phyloP scores from a whole-genome alignment of 768 basidiomycete genomes.

The Hypholoma fasciculare region DNA sequence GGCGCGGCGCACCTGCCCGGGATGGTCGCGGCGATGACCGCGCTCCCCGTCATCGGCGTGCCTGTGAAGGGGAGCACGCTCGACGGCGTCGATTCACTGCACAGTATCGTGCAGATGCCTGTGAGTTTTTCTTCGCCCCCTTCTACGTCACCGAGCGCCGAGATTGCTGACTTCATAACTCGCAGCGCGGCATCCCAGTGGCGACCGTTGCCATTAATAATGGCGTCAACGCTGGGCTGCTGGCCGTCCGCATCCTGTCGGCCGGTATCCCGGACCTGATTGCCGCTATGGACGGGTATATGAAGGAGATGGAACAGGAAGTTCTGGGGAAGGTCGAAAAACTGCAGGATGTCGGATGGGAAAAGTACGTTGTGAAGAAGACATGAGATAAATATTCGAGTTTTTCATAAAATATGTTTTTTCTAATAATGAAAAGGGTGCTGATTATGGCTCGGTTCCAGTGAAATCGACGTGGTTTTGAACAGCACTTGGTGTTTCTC shows the following conservation, averaged over 20 bases:
- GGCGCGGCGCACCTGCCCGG: conserved; percentile 98
- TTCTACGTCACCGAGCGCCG: background rate
- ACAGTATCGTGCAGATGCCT: conserved; percentile 99
- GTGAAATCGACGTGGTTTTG: too few relatives aligned
- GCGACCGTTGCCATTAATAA: conserved; percentile 98
- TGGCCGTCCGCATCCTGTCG: conserved; percentile 89
- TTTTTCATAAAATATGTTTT: too few relatives aligned
- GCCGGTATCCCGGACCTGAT: conserved; percentile 69
- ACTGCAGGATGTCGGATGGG: conserved; percentile 83
- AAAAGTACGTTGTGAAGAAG: conserved; percentile 60
- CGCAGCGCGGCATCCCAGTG: conserved; percentile 91
- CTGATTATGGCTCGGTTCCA: too few relatives aligned
- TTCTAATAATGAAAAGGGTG: too few relatives aligned
- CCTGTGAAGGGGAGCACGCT: conserved; percentile 94
- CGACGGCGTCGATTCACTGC: conserved; percentile 95
- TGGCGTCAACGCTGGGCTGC: conserved; percentile 87
- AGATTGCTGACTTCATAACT: background rate
- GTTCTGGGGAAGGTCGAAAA: conserved; percentile 25
- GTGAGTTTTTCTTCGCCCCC: conserved; percentile 44
- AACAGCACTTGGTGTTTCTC: too few relatives aligned
- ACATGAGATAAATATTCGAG: background rate
- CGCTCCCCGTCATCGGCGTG: conserved; percentile 91
- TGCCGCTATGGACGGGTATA: conserved; percentile 70
- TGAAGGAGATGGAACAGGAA: conserved; percentile 37
- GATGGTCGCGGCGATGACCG: conserved; percentile 96